Evolutionary conservation across 352 stramenopile genomes (phyloP), one percentile per base, ranked within the genome.

Genomic region (Albugo candida): DNA sequence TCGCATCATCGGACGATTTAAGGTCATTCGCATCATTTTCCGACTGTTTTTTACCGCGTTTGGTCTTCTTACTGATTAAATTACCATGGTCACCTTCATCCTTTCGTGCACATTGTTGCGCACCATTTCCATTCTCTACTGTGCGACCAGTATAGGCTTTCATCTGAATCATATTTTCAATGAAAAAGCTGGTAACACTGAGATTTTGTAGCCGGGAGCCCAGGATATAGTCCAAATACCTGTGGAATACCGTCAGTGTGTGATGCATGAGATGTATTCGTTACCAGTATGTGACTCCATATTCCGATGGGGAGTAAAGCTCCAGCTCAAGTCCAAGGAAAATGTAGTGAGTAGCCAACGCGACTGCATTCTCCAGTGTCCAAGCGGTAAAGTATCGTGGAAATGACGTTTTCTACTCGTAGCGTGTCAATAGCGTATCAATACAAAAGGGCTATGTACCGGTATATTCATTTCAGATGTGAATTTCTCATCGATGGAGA

Each of bases 181-280:
- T 61, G 50, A 91, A 87, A 27, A 62, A 65, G 72, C 77, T 85
- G 39, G 74, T 83, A 21, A 81, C 62, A 4, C 66, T 82, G 17
- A 91, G 52, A 46, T 86, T 91, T 47, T 91, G 77, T 5, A 91
- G 63, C 10, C 77, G 72, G 24, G 74, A 80, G n/a, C 77, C 74
- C 40, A 78, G 60, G 49, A 92, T 59, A 51, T 85, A 92, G 61
- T 92, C 79, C 36, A 88, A 47, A 50, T 92, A 92, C 66, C 69
- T 82, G 36, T 5, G 38, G 11, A 18, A 47, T 19, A n/a, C n/a
- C n/a, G n/a, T n/a, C n/a, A n/a, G 14, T 18, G 41, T 56, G 12
- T n/a, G 11, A 42, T 13, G 14, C 13, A 31, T 0, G 17, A 19
- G 11, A n/a, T n/a, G n/a, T 47, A 21, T 12, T 2, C 59, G 63